These are phyloP conservation scores for Pseudomonodictys pantanalensis DNA, from an alignment of 495 filamentous ascomycete genomes.

Conservation along the genomic window DNA sequence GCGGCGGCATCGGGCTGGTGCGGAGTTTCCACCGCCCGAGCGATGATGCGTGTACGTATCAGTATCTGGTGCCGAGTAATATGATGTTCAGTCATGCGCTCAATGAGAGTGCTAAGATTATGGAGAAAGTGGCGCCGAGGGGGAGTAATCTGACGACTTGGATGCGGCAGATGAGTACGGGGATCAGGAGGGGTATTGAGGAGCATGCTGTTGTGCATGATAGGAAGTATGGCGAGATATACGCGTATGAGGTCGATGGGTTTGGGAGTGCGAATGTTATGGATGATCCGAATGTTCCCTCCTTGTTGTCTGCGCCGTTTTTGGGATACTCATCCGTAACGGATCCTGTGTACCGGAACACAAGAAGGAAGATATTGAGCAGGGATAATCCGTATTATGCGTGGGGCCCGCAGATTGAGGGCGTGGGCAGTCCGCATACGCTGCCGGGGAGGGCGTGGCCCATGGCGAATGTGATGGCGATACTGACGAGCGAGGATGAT, in stretches of 20 bases:
- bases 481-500: slow-evolving; percentile 54
- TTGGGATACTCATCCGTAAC: slow-evolving; percentile 46
- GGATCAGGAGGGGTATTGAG: slow-evolving; percentile 51
- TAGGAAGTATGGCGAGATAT: slow-evolving; percentile 27
- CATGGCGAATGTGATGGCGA: slow-evolving; percentile 55
- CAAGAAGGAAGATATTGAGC: slow-evolving; percentile 51
- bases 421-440: slow-evolving; percentile 55
- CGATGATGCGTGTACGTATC: slow-evolving; percentile 59
- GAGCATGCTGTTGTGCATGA: slow-evolving; percentile 50
- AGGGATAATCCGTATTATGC: slow-evolving; percentile 58
- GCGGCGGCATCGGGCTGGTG: slow-evolving; percentile 57
- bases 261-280: slow-evolving; percentile 53
- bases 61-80: slow-evolving; percentile 62
- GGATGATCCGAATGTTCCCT: slow-evolving; percentile 64
- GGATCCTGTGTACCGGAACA: slow-evolving; percentile 53
- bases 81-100: slow-evolving; percentile 65
- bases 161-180: slow-evolving; percentile 53
- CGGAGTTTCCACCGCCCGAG: slow-evolving; percentile 60
- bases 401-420: slow-evolving; percentile 50
- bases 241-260: slow-evolving; percentile 47
- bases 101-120: slow-evolving; percentile 51
- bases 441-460: slow-evolving; percentile 59
- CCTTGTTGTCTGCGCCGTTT: slow-evolving; percentile 53
- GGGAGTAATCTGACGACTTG: slow-evolving; percentile 44
- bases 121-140: slow-evolving; percentile 46